Base-by-base conservation (phyloP, 768 basidiomycete genomes). In the Hygrocybe coccinea region DNA sequence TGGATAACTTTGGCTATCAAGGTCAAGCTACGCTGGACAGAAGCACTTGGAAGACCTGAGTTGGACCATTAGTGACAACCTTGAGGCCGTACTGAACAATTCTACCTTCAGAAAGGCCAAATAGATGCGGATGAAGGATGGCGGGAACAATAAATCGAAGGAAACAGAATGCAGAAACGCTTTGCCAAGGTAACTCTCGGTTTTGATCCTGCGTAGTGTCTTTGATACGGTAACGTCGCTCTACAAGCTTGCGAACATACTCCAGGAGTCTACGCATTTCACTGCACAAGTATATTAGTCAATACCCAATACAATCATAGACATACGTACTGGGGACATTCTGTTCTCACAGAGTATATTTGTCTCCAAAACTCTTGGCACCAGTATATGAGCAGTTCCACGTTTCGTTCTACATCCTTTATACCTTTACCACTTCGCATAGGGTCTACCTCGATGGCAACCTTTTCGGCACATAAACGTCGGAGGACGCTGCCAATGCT, bases 61-160 rank as follows among this genome's bases (percentile, higher is more conserved):
- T 10, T 35, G 55, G 19, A n/a, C 25, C 7, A 54, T 59, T 41
- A 65, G 50, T 59, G 41, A 55, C 45, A 22, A 19, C 29, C 49
- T 43, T 15, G 19, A 21, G 35, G 22, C 9, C 17, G 43, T 17
- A 14, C 5, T 33, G 2, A 21, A 6, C 9, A 29, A 46, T 22
- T 73, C 33, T 67, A 89, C 90, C 90, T 66, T 83, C 82, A 60
- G 76, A 84, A 50, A 95, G 74, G 22, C 88, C 85, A 64, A 90
- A 94, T 4, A 91, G 71, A 68, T 92, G 88, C 1, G 92, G 92
- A 66, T 90, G 82, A n/a, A 94, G 77, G 55, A 95, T 88, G 21
- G 89, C 92, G 34, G 92, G 93, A 22, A 91, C 89, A 57, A 95
- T 86, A 68, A 94, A 92, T 39, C 92, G 82, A 41, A 95, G 78